Conservation (phyloP, 139 green algal species). For the Pleodorina starrii region DNA sequence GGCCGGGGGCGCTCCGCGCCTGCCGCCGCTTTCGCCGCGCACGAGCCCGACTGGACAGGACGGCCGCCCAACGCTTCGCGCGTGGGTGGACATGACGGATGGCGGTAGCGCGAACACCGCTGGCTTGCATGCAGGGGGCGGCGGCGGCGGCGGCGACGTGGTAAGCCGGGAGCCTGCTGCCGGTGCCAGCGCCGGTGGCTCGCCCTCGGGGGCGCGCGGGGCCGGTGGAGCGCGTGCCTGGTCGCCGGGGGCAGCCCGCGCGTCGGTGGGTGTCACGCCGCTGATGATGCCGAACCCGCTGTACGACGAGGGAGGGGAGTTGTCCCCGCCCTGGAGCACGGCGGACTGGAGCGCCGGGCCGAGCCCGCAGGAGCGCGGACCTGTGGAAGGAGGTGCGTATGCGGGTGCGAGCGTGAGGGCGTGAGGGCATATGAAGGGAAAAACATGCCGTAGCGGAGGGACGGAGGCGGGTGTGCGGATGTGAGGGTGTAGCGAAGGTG, state of each 20-base stretch:
- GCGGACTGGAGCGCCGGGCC: not conserved
- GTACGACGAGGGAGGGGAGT: not conserved
- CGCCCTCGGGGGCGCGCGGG: no score
- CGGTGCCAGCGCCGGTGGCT: no score
- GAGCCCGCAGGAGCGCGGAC: not conserved
- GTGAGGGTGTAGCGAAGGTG: no score
- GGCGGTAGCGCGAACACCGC: not conserved
- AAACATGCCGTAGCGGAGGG: no score
- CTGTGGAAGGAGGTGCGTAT: not conserved
- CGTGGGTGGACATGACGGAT: not conserved
- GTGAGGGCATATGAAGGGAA: no score
- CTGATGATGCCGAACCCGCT: slow-evolving; percentile 27
- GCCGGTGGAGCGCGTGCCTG: no score
- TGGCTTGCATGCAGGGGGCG: no score
- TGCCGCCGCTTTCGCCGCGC: slow-evolving; percentile 1
- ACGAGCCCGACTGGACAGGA: not conserved
- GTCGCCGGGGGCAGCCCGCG: not conserved
- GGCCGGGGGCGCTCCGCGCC: no score
- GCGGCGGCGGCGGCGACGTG: not conserved
- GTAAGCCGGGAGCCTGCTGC: not conserved
- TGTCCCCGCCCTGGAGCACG: slow-evolving; percentile 6
- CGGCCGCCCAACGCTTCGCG: not conserved
- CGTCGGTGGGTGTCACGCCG: not conserved
- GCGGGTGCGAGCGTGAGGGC: no score
- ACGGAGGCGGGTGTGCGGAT: no score